phyloP scores from a whole-genome alignment of 2,329 filamentous ascomycete genomes.

The Microcyclosporella mali region DNA sequence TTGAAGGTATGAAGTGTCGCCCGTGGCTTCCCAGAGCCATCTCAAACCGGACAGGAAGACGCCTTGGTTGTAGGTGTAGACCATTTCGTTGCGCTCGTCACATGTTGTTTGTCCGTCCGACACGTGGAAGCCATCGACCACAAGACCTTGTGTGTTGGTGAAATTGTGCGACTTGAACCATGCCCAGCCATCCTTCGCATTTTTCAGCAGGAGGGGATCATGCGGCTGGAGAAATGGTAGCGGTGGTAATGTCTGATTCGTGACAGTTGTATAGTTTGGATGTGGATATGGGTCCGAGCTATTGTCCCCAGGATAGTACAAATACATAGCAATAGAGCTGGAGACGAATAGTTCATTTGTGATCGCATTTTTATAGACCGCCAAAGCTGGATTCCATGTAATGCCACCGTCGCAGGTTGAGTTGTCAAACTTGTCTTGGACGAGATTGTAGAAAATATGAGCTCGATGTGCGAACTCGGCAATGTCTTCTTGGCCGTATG shows the following conservation, averaged over 20 bases:
- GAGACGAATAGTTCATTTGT: constrained; percentile 90
- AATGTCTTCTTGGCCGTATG: constrained; percentile 71
- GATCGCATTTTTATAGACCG: constrained; percentile 92
- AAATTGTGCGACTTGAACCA: constrained; percentile 79
- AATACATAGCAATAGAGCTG: constrained; percentile 82
- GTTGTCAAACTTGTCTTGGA: constrained; percentile 73
- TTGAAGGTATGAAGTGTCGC: constrained; percentile 60
- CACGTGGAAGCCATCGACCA: constrained; percentile 85
- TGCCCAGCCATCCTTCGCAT: constrained; percentile 69
- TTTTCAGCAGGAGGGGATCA: constrained; percentile 55
- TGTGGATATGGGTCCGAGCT: constrained; percentile 45
- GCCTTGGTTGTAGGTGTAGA: constrained; percentile 95
- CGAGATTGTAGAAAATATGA: constrained; percentile 80
- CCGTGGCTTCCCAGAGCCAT: constrained; percentile 74
- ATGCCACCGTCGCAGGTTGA: constrained; percentile 79
- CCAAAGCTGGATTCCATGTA: constrained; percentile 76
- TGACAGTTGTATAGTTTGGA: constrained; percentile 30
- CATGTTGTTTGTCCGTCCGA: constrained; percentile 52
- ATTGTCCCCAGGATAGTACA: constrained; percentile 76
- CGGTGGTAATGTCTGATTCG: constrained; percentile 42
- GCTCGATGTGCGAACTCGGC: constrained; percentile 75
- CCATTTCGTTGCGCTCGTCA: constrained; percentile 76
- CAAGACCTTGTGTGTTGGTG: constrained; percentile 65
- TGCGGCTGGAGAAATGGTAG: constrained; percentile 21
- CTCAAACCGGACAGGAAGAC: constrained; percentile 79